These are phyloP conservation scores for Microstroma glucosiphilum DNA, from an alignment of 1,284 basidiomycete species.

Conservation along the genomic window DNA sequence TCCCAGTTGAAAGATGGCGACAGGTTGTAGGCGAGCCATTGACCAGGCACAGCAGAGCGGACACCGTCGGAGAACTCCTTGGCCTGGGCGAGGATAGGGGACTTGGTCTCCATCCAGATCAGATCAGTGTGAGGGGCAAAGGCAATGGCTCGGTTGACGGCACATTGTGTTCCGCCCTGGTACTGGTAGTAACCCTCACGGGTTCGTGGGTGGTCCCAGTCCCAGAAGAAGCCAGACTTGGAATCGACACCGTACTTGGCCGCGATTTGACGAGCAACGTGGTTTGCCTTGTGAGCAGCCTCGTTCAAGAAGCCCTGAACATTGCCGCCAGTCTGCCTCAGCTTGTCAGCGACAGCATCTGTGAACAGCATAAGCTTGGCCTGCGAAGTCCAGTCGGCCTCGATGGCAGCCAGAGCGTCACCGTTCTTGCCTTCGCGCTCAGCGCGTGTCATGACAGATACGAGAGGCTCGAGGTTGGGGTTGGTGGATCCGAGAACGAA, in stretches of 20 bases:
- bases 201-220: constrained; percentile 90
- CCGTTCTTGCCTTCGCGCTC: constrained; percentile 74
- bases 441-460: constrained; percentile 74
- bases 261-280: constrained; percentile 68
- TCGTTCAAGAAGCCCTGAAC: constrained; percentile 62
- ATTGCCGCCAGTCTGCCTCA: constrained; percentile 61
- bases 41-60: constrained; percentile 36
- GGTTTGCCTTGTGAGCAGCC: constrained; percentile 64
- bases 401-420: constrained; percentile 71
- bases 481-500: constrained; percentile 94
- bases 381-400: constrained; percentile 74
- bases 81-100: constrained; percentile 87
- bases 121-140: constrained; percentile 90
- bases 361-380: constrained; percentile 77
- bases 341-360: constrained; percentile 66
- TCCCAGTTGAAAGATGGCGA: constrained; percentile 56
- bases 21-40: constrained; percentile 51
- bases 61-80: constrained; percentile 70
- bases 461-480: constrained; percentile 63
- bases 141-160: constrained; percentile 82
- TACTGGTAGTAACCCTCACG: constrained; percentile 95
- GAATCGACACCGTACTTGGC: constrained; percentile 67
- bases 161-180: constrained; percentile 91
- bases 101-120: constrained; percentile 73
- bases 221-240: constrained; percentile 60